Conservation (phyloP, 2,329 filamentous ascomycete species). For the Paraphoma chrysanthemicola region DNA sequence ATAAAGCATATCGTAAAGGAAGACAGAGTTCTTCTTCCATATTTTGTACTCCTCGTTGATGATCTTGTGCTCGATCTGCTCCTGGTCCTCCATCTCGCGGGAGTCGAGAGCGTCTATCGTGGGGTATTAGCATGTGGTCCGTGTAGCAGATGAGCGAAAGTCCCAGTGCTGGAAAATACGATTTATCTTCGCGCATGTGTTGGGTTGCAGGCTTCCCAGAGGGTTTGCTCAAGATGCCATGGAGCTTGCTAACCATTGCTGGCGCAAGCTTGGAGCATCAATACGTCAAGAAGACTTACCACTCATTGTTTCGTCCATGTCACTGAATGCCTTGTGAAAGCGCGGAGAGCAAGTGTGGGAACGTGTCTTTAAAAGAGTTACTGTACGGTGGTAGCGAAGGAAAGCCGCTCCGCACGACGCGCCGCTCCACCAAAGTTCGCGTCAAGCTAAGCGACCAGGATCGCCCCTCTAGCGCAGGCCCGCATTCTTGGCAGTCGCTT, state of each 20-base stretch:
- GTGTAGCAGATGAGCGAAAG: not conserved
- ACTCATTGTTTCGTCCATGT: constrained; percentile 50
- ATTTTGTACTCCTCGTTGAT: constrained; percentile 99
- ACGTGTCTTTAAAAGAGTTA: not conserved
- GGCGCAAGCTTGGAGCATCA: too few relatives aligned
- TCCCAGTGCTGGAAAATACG: too few relatives aligned
- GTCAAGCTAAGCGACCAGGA: constrained; percentile 5
- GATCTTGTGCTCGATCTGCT: constrained; percentile 79
- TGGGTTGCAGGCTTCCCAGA: not conserved
- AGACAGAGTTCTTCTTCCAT: constrained; percentile 99
- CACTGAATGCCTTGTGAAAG: not conserved
- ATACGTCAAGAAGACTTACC: constrained; percentile 25
- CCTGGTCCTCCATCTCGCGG: constrained; percentile 69
- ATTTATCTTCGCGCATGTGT: too few relatives aligned
- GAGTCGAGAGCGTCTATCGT: constrained; percentile 50
- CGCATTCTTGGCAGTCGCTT: constrained; percentile 18
- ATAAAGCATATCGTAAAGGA: constrained; percentile 97
- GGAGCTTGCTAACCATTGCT: not conserved
- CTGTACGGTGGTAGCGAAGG: not conserved
- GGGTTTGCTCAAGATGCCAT: not conserved
- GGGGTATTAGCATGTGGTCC: constrained; percentile 4
- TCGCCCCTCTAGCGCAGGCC: constrained; percentile 3
- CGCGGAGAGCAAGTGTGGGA: not conserved
- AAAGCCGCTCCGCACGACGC: constrained; percentile 15
- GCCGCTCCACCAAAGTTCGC: constrained; percentile 21